phyloP scores from a whole-genome alignment of 805 yeast genomes.

The Candida mattraensis region DNA sequence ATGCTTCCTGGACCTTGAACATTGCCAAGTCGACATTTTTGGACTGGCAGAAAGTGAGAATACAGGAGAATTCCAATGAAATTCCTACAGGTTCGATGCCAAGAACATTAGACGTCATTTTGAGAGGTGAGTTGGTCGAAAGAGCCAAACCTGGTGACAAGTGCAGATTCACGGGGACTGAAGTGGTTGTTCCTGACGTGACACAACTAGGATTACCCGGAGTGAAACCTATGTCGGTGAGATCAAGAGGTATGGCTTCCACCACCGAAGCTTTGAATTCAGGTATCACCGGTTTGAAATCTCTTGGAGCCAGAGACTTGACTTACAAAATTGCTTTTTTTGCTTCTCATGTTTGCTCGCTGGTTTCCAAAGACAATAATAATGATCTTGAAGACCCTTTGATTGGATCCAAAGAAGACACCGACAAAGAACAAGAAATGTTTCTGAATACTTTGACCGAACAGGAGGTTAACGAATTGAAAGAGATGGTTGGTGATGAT shows the following conservation, averaged over 20 bases:
- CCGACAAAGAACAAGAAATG: constrained; percentile 74
- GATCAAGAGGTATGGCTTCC: constrained; percentile 54
- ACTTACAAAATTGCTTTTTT: constrained; percentile 89
- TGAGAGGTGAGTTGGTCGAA: constrained; percentile 93
- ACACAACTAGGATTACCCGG: constrained; percentile 95
- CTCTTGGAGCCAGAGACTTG: constrained; percentile 92
- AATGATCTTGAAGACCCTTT: constrained; percentile 21
- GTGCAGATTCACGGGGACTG: constrained; percentile 90
- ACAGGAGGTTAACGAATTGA: constrained; percentile 80
- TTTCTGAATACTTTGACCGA: constrained; percentile 76
- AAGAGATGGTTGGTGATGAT: constrained; percentile 87
- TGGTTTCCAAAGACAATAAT: constrained; percentile 38
- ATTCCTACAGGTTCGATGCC: constrained; percentile 99
- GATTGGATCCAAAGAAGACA: constrained; percentile 35
- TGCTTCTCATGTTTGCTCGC: constrained; percentile 85
- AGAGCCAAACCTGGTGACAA: constrained; percentile 97
- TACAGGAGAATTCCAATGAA: constrained; percentile 94
- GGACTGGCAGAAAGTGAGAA: constrained; percentile 96
- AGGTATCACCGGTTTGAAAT: constrained; percentile 85
- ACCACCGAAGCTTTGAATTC: constrained; percentile 66
- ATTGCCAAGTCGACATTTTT: constrained; percentile 82
- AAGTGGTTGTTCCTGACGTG: constrained; percentile 92
- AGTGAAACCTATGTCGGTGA: constrained; percentile 77
- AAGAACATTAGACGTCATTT: constrained; percentile 86
- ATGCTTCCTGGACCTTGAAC: constrained; percentile 80